A percentile compares a stretch with the other conserved stretches of the same genome.
Evolutionary conservation across 768 basidiomycete genomes (phyloP).

Genomic region (Lepiota venenata): DNA sequence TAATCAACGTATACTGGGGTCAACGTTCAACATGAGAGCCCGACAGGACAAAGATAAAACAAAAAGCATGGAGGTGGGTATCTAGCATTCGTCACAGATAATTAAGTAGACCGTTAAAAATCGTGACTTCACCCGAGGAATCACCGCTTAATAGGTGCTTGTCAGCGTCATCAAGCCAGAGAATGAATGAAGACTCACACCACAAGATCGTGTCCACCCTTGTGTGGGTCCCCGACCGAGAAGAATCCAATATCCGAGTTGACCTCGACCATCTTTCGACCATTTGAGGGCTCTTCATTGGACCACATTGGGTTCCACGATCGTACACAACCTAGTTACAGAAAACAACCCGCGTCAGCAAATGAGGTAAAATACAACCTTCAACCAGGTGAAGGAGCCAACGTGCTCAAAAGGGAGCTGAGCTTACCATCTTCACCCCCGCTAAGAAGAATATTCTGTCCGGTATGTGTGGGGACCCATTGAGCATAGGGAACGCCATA

Average conservation of each 20-base stretch:
- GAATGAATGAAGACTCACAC: conserved; percentile 40
- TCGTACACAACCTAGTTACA: conserved; percentile 57
- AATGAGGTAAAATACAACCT: neutral
- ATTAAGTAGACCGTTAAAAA: conserved; percentile 29
- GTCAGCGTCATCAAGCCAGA: neutral
- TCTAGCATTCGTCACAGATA: conserved; percentile 1
- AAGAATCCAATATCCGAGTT: conserved; percentile 58
- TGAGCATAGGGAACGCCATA: conserved; percentile 2
- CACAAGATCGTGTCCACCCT: conserved; percentile 52
- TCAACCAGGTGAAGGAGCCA: neutral
- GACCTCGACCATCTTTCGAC: conserved; percentile 46
- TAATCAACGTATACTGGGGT: too few relatives aligned
- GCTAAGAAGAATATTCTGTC: conserved; percentile 2
- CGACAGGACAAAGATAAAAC: too few relatives aligned
- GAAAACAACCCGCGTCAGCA: conserved; percentile 3
- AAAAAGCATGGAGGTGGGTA: neutral
- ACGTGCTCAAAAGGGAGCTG: neutral
- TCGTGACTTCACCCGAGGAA: conserved; percentile 43
- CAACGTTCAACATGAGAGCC: too few relatives aligned
- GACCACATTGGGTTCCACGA: conserved; percentile 60
- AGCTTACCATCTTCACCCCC: conserved; percentile 11
- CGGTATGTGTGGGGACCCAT: conserved; percentile 7
- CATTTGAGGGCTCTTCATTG: conserved; percentile 35
- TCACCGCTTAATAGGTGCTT: conserved; percentile 38
- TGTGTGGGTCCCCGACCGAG: conserved; percentile 50